Conservation (phyloP, 2,329 filamentous ascomycete species). For the Arthrobotrys sinensis region DNA sequence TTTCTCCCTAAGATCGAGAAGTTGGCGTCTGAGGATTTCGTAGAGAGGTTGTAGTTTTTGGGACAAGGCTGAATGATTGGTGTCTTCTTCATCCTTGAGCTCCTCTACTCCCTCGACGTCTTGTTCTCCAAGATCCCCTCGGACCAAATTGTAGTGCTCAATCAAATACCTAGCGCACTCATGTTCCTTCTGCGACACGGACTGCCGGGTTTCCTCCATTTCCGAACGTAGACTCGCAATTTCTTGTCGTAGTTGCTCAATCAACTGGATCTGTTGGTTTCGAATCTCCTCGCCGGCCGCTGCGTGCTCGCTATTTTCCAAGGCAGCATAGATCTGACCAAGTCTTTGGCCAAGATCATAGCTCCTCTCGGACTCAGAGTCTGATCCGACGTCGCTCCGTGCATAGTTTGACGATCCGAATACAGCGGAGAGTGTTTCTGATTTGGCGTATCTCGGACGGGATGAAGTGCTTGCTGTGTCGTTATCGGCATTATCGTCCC, state of each 20-base stretch:
- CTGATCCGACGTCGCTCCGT: conserved; percentile 52
- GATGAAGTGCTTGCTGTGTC: conserved; percentile 19
- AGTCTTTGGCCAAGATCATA: conserved; percentile 46
- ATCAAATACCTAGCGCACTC: conserved; percentile 56
- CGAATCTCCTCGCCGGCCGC: conserved; percentile 37
- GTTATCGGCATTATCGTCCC: conserved; percentile 36
- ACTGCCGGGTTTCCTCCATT: conserved; percentile 48
- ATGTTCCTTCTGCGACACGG: conserved; percentile 50
- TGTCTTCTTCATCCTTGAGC: conserved; percentile 32
- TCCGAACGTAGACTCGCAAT: conserved; percentile 50
- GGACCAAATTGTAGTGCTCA: conserved; percentile 45
- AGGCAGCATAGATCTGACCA: conserved; percentile 41
- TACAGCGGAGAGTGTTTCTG: conserved; percentile 42
- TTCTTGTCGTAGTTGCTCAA: conserved; percentile 50
- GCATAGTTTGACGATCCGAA: conserved; percentile 38
- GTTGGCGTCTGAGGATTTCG: conserved; percentile 48
- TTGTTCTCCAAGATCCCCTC: conserved; percentile 36
- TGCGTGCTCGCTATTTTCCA: conserved; percentile 39
- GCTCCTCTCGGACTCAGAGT: conserved; percentile 44
- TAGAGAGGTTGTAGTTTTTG: conserved; percentile 52
- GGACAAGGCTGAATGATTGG: conserved; percentile 47
- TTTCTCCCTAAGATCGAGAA: conserved; percentile 50
- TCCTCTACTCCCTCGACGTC: conserved; percentile 22
- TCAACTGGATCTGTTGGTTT: conserved; percentile 49
- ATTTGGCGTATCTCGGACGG: conserved; percentile 51